Conservation (phyloP, 148 eudicot genomes). For the Persicaria maculosa region DNA sequence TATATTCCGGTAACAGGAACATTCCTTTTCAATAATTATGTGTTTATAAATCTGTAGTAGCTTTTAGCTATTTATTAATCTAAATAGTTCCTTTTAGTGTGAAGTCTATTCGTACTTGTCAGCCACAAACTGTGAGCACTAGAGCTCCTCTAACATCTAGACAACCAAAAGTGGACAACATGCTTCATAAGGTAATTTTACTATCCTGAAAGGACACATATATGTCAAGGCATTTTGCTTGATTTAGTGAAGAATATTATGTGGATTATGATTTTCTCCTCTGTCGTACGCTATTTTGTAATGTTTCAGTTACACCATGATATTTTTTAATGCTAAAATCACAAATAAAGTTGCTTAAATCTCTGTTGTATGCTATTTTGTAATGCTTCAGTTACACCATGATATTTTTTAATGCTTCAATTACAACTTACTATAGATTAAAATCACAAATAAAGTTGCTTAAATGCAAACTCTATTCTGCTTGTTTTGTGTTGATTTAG, state of each 20-base stretch:
- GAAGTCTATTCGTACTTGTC: slow-evolving; percentile 90
- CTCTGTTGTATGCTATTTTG: background rate
- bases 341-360: background rate
- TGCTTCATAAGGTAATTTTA: slow-evolving; percentile 50
- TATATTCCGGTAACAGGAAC: background rate
- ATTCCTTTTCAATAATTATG: background rate
- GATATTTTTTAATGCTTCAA: background rate
- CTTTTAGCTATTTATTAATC: slow-evolving; percentile 5
- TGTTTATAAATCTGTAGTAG: background rate
- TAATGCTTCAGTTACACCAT: background rate
- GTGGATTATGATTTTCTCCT: background rate
- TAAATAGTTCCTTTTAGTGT: slow-evolving; percentile 41
- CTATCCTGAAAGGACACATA: background rate
- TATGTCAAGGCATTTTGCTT: background rate
- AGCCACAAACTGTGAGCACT: slow-evolving; percentile 66
- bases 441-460: background rate
- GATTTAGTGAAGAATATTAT: background rate
- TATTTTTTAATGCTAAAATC: background rate
- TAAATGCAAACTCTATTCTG: background rate
- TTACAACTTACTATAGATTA: background rate
- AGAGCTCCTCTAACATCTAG: slow-evolving; percentile 66
- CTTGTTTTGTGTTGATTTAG: background rate
- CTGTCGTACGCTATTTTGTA: background rate
- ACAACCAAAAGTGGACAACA: slow-evolving; percentile 54
- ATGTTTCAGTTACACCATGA: background rate